phyloP scores from a whole-genome alignment of 2,329 filamentous ascomycete species.

The Delphinella strobiligena region DNA sequence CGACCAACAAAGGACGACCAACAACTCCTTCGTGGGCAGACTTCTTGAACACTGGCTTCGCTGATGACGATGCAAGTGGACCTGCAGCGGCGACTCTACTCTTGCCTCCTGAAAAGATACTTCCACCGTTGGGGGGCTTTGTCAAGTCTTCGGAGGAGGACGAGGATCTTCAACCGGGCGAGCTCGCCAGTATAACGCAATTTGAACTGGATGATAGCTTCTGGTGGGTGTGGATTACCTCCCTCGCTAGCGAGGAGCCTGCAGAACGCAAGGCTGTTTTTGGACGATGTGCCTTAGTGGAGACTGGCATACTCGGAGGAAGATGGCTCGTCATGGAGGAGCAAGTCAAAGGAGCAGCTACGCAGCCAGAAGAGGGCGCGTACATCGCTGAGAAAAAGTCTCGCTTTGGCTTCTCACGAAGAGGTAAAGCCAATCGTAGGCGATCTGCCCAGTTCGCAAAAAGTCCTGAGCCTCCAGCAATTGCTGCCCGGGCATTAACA shows the following conservation, averaged over 20 bases:
- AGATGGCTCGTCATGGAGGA: constrained; percentile 95
- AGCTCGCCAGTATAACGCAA: constrained; percentile 80
- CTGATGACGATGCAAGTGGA: constrained; percentile 49
- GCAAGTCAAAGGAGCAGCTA: constrained; percentile 83
- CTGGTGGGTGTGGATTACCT: constrained; percentile 99
- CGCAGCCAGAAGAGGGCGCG: constrained; percentile 70
- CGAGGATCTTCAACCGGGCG: constrained; percentile 71
- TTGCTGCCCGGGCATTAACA: constrained; percentile 25
- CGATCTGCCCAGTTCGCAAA: constrained; percentile 43
- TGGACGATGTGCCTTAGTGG: constrained; percentile 81
- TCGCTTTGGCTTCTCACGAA: constrained; percentile 72
- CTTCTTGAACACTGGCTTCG: constrained; percentile 87
- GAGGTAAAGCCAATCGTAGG: constrained; percentile 55
- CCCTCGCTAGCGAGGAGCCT: constrained; percentile 83
- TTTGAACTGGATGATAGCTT: constrained; percentile 90
- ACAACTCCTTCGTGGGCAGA: constrained; percentile 98
- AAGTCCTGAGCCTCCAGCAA: background rate
- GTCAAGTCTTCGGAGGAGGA: constrained; percentile 66
- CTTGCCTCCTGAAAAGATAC: constrained; percentile 80
- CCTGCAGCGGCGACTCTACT: constrained; percentile 52
- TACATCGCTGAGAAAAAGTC: constrained; percentile 95
- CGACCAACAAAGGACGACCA: constrained; percentile 60
- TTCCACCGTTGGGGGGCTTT: constrained; percentile 60
- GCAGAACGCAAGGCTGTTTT: constrained; percentile 79
- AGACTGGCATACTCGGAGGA: constrained; percentile 69